Base-by-base conservation (phyloP, 352 stramenopile species). In the Phytophthora agathidicida region DNA sequence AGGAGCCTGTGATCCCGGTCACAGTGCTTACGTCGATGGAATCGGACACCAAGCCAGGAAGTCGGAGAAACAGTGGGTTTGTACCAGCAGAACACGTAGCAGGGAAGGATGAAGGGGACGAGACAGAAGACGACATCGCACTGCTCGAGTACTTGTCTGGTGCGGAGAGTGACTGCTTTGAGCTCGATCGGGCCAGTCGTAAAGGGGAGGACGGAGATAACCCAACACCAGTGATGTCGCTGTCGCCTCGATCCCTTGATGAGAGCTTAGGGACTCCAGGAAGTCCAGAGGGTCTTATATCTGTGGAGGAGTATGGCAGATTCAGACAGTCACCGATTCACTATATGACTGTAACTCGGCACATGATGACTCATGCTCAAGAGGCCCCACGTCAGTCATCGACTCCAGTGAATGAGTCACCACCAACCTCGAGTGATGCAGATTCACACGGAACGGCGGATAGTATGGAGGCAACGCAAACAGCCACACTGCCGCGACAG, bases 71-170 rank as follows among this genome's bases (percentile, higher is more conserved):
- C 14, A 33, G 26, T 13, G 30, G 35, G 0, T 39, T 42, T 32
- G 17, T 53, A 26, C 42, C 17, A 11, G 38, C 38, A 2, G 58
- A 68, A 30, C 53, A 68, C 20, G 57, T 63, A 6, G 5, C 52
- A 10, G 57, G 33, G 16, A 65, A 60, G 14, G 57, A 68, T 11
- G 57, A 60, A 6, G 63, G 41, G 5, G 49, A 72, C 4, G 63
- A 72, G 4, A 68, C 57, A 7, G 63, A 72, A 60, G 63, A 72
- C 28, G 63, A 72, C 5, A 72, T 72, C 17, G 63, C 63, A n/a
- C 13, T 72, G n/a, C 30, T 72, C 20, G 63, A 72, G 11, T 72
- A 72, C 27, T 46, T 72, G 11, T 72, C 63, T 16, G 63, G 63
- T 24, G 36, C 63, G 14, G 63, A 72, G 32, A 72, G 63, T 42